Conservation (phyloP, 371 early-diverging fungal genomes). For the Scutellospora calospora region DNA sequence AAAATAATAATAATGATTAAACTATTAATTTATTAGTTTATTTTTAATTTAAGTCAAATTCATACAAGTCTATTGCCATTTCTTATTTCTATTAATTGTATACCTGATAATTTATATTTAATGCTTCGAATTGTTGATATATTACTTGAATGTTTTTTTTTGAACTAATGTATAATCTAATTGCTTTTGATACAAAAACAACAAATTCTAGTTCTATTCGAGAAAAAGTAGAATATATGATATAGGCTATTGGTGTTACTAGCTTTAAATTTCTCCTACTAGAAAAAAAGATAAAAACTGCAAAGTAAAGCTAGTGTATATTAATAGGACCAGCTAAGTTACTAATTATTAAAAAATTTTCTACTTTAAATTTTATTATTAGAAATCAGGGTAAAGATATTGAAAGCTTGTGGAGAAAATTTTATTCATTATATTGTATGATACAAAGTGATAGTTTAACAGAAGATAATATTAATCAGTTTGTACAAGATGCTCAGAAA, state of each 20-base stretch:
- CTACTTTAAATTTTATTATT: not conserved
- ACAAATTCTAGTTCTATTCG: not conserved
- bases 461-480: not conserved
- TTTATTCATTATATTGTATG: not conserved
- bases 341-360: not conserved
- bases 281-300: not conserved
- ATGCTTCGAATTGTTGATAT: not conserved
- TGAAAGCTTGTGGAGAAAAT: not conserved
- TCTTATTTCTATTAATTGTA: not conserved
- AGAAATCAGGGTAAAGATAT: not conserved
- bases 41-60: not conserved
- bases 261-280: not conserved
- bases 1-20: no score
- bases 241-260: not conserved
- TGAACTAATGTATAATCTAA: not conserved
- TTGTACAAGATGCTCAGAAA: not conserved
- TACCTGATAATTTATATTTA: not conserved
- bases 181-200: not conserved
- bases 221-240: not conserved
- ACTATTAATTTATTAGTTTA: not conserved
- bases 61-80: not conserved
- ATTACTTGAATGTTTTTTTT: constrained; percentile 16
- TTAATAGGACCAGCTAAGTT: not conserved
- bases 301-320: not conserved
- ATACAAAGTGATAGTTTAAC: not conserved